Percentiles rank a stretch among this genome's conserved stretches.
phyloP scores from a whole-genome alignment of 2,329 filamentous ascomycete genomes.

The Paraphoma chrysanthemicola region DNA sequence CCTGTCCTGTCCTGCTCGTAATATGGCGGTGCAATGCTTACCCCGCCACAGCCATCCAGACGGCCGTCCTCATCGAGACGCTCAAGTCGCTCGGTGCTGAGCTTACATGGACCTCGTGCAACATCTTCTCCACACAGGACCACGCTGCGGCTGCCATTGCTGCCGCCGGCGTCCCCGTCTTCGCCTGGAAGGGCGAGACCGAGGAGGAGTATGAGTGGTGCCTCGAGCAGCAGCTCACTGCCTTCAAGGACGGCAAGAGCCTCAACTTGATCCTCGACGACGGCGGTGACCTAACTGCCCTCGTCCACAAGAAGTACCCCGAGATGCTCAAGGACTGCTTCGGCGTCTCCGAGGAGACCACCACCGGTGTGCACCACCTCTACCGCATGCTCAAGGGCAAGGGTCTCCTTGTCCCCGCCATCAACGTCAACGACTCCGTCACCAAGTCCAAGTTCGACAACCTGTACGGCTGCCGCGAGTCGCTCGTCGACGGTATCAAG shows the following conservation, averaged over 20 bases:
- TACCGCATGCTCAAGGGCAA: conserved; percentile 91
- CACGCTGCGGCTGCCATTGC: conserved; percentile 98
- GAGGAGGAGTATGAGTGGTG: conserved; percentile 99
- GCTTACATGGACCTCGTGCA: conserved; percentile 99
- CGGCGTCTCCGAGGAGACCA: conserved; percentile 99
- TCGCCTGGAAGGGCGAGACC: conserved; percentile 88
- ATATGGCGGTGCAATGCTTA: conserved; percentile 10
- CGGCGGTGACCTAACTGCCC: conserved; percentile 93
- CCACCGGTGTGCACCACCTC: conserved; percentile 98
- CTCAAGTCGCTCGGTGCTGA: conserved; percentile 93
- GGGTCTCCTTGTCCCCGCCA: conserved; percentile 82
- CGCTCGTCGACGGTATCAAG: conserved; percentile 99
- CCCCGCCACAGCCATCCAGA: conserved; percentile 78
- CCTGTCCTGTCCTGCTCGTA: neutral
- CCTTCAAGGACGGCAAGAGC: conserved; percentile 96
- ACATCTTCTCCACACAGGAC: conserved; percentile 99
- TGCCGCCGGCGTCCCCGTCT: conserved; percentile 88
- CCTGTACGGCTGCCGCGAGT: conserved; percentile 99
- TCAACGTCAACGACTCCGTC: conserved; percentile 99
- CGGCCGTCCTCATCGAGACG: conserved; percentile 98
- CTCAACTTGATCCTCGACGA: conserved; percentile 99
- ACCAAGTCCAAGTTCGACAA: conserved; percentile 99
- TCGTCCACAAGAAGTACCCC: conserved; percentile 98
- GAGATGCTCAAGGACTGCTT: conserved; percentile 98
- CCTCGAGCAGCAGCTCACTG: conserved; percentile 93